These are phyloP conservation scores for Colletotrichum sp. DNA, from an alignment of 2,329 filamentous ascomycete genomes.

Conservation along the genomic window DNA sequence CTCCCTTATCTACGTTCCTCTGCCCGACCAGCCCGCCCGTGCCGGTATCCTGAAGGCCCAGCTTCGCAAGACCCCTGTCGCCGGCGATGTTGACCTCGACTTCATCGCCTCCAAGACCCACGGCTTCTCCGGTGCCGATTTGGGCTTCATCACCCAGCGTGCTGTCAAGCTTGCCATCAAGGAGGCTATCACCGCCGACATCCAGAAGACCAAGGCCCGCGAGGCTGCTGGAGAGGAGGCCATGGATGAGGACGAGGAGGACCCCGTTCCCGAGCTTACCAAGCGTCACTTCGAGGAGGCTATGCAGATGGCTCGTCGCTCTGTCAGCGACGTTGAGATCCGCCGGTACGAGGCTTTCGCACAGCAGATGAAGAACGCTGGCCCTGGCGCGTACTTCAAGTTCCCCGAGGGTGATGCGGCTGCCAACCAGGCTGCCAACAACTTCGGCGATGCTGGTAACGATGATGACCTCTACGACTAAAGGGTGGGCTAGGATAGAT, in stretches of 20 bases:
- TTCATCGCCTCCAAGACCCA: constrained; percentile 98
- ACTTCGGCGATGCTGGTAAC: constrained; percentile 86
- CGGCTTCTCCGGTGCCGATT: constrained; percentile 99
- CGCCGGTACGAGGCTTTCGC: constrained; percentile 98
- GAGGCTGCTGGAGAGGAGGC: constrained; percentile 85
- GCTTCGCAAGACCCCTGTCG: constrained; percentile 96
- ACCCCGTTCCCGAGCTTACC: constrained; percentile 94
- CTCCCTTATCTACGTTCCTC: constrained; percentile 96
- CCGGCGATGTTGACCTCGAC: constrained; percentile 82
- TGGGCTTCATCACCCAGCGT: constrained; percentile 98
- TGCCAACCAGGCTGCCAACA: constrained; percentile 63
- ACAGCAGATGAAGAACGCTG: constrained; percentile 98
- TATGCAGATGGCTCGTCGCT: constrained; percentile 92
- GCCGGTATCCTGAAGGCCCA: constrained; percentile 91
- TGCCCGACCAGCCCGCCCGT: constrained; percentile 91
- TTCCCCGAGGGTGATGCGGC: constrained; percentile 79
- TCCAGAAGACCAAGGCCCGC: constrained; percentile 87
- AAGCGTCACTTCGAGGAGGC: constrained; percentile 98
- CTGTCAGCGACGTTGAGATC: constrained; percentile 96
- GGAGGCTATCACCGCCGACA: constrained; percentile 87
- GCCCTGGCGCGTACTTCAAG: constrained; percentile 96
- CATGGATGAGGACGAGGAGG: constrained; percentile 86
- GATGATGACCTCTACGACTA: constrained; percentile 98
- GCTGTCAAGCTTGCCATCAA: constrained; percentile 99
- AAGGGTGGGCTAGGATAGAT: constrained; percentile 33